Conservation (phyloP, 2,329 filamentous ascomycete species). For the Didymella keratinophila region DNA sequence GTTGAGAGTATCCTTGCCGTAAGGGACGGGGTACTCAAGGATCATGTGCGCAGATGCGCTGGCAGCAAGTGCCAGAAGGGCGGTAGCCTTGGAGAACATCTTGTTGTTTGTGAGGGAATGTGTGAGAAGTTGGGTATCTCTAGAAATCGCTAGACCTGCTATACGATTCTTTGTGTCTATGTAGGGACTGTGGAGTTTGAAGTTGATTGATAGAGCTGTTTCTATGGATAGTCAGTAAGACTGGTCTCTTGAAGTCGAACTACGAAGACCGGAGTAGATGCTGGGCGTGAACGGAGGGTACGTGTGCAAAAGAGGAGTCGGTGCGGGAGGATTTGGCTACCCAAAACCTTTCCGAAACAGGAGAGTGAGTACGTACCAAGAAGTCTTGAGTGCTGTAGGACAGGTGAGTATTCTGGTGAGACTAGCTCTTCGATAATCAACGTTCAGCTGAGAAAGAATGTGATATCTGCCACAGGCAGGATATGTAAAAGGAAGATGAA, state of each 20-base stretch:
- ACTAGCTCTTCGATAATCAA: slow-evolving; percentile 35
- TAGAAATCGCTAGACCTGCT: slow-evolving; percentile 51
- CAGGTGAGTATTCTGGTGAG: slow-evolving; percentile 22
- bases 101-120: slow-evolving; percentile 41
- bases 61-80: slow-evolving; percentile 64
- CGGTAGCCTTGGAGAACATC: slow-evolving; percentile 61
- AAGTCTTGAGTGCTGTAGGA: slow-evolving; percentile 14
- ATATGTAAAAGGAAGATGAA: slow-evolving; percentile 35
- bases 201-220: slow-evolving; percentile 14
- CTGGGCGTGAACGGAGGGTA: slow-evolving; percentile 10
- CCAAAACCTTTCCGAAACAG: slow-evolving; percentile 16
- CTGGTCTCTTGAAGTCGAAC: neutral
- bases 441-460: slow-evolving; percentile 39
- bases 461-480: slow-evolving; percentile 50
- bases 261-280: neutral
- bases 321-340: neutral
- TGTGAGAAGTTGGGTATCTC: slow-evolving; percentile 26
- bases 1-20: slow-evolving; percentile 55
- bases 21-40: slow-evolving; percentile 74
- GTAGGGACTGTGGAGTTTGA: slow-evolving; percentile 25
- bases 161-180: slow-evolving; percentile 36
- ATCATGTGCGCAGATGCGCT: slow-evolving; percentile 77
- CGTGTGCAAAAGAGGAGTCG: slow-evolving; percentile 2
- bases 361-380: slow-evolving; percentile 15
- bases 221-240: slow-evolving; percentile 12